Conservation (phyloP, 2,329 filamentous ascomycete genomes). For the Fusarium veterinarium region DNA sequence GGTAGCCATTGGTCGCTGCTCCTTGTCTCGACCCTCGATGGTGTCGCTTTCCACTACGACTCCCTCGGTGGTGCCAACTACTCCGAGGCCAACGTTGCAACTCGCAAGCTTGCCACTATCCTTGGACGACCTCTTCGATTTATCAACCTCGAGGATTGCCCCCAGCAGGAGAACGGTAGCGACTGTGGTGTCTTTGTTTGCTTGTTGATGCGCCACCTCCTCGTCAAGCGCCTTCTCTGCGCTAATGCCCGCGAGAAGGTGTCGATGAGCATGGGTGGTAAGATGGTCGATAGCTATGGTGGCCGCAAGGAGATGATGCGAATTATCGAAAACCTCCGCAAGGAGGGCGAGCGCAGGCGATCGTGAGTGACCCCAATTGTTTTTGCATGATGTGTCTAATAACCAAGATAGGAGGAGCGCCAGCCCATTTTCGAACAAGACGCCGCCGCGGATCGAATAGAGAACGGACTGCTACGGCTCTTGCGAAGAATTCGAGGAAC, state of each 20-base stretch:
- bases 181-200: constrained; percentile 98
- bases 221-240: constrained; percentile 83
- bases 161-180: constrained; percentile 90
- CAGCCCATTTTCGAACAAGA: constrained; percentile 54
- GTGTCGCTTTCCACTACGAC: constrained; percentile 97
- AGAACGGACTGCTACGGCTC: constrained; percentile 49
- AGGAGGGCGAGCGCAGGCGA: constrained; percentile 86
- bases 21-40: constrained; percentile 87
- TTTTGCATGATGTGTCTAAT: constrained; percentile 27
- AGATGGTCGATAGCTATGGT: constrained; percentile 81
- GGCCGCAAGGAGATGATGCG: constrained; percentile 91
- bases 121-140: constrained; percentile 77
- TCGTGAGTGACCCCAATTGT: constrained; percentile 67
- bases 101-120: constrained; percentile 75
- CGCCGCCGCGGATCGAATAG: constrained; percentile 59
- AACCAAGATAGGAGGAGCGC: constrained; percentile 50
- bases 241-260: constrained; percentile 87
- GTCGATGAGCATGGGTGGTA: constrained; percentile 91
- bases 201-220: constrained; percentile 92
- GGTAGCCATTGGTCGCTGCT: constrained; percentile 96
- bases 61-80: constrained; percentile 82
- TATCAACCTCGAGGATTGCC: constrained; percentile 84
- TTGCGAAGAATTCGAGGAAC: constrained; percentile 45
- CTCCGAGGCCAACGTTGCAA: constrained; percentile 76
- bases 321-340: constrained; percentile 87